A percentile compares a stretch with the other conserved stretches of the same genome.
These are phyloP conservation scores for Tagetes erecta DNA, from an alignment of 129 eudicot genomes.

Conservation along the genomic window DNA sequence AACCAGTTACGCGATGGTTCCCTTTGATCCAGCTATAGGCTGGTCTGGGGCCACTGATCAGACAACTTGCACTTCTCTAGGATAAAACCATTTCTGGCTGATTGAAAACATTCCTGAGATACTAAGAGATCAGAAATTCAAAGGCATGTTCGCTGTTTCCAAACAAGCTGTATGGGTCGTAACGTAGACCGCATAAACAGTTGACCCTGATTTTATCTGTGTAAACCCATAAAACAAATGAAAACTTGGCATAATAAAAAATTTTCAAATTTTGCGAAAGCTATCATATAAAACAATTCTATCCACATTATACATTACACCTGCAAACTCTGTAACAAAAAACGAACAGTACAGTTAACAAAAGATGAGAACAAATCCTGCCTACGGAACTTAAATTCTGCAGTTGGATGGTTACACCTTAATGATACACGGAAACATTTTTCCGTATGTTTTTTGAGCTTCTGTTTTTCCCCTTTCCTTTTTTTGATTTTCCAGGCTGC, in stretches of 20 bases:
- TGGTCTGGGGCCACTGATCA: not conserved
- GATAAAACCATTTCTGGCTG: not conserved
- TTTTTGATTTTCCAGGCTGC: conserved; percentile 12
- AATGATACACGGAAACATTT: not conserved
- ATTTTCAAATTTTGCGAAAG: conserved; percentile 24
- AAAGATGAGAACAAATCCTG: conserved; percentile 26
- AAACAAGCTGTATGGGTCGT: not conserved
- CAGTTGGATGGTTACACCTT: conserved; percentile 31
- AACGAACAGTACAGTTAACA: conserved; percentile 29
- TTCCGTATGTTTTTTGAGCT: conserved; percentile 30
- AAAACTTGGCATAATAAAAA: not conserved
- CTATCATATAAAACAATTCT: conserved; percentile 36
- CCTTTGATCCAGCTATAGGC: not conserved
- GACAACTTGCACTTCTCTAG: not conserved
- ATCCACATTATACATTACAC: conserved; percentile 49
- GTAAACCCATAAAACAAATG: too few species aligned
- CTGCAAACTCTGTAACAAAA: conserved; percentile 37
- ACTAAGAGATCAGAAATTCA: not conserved
- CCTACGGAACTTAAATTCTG: conserved; percentile 36
- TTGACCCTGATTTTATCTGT: not conserved
- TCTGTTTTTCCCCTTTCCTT: conserved; percentile 21
- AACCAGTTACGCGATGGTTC: not conserved
- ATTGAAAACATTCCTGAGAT: not conserved
- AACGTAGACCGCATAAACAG: not conserved
- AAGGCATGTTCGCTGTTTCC: not conserved